Evolutionary conservation across 2,329 filamentous ascomycete genomes (phyloP), one percentile per base, ranked within the genome.

Genomic region (Zasmidium cellare): DNA sequence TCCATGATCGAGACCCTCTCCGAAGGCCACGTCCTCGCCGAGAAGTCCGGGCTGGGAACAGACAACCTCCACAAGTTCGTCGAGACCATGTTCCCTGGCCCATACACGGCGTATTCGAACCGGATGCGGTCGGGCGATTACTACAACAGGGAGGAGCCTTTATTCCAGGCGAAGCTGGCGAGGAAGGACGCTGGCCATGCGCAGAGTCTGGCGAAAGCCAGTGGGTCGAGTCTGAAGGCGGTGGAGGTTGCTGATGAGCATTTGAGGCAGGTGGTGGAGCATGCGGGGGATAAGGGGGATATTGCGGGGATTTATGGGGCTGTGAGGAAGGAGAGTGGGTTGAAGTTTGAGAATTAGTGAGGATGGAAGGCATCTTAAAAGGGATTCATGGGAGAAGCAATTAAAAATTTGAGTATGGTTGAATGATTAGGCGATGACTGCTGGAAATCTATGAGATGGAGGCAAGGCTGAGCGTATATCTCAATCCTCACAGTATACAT

Each of bases 251-350:
- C 81, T 1, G 87, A 92, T 74, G 79, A 76, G 24, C 88, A 94
- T 72, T 74, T 96, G 66, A 80, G 81, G 55, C 76, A 79, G 56
- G 86, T 96, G 1, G 87, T 90, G 73, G 84, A 87, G 57, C 81
- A 91, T 60, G 77, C 80, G 49, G 91, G 90, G 0, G 80, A 82
- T 46, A 85, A 81, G 64, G 91, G 91, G 0, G 92, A 96, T 74
- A 84, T 96, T 71, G 87, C 90, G 2, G 87, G 84, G 11, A 88
- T 96, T 38, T 96, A 96, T 76, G 92, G 92, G 0, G 88, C 87
- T 2, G 86, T 89, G 55, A 84, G 92, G 67, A 79, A 87, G 75
- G 87, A 91, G 71, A 84, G 83, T 24, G 91, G 91, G 0, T 74
- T 96, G 66, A 81, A 85, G 55, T 96, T 87, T 75, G 88, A 90